Evolutionary conservation across 2,329 filamentous ascomycete species (phyloP).

Genomic region (Orbilia oligospora): DNA sequence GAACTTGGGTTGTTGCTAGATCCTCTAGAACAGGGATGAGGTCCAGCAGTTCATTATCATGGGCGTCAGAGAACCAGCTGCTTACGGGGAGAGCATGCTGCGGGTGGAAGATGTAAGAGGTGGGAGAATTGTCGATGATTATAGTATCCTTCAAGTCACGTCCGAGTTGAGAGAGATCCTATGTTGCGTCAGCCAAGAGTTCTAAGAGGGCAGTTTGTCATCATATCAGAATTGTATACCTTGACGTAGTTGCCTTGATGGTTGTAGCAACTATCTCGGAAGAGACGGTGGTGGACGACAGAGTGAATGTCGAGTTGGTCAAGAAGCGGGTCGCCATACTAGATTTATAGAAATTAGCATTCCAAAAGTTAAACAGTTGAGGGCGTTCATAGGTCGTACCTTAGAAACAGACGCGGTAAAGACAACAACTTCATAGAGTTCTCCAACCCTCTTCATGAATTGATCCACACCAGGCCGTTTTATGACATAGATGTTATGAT

Average conservation of each 20-base stretch:
- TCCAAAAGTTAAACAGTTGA: constrained; percentile 49
- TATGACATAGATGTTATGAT: constrained; percentile 99
- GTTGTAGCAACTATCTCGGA: constrained; percentile 99
- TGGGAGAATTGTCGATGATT: constrained; percentile 99
- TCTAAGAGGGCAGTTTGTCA: not conserved
- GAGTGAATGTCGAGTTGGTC: constrained; percentile 98
- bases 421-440: constrained; percentile 97
- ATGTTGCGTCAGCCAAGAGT: constrained; percentile 37
- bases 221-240: constrained; percentile 66
- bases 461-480: constrained; percentile 98
- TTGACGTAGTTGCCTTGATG: constrained; percentile 99
- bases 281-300: constrained; percentile 94
- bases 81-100: constrained; percentile 99
- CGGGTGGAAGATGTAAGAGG: constrained; percentile 99
- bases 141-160: constrained; percentile 97
- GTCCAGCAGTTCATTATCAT: constrained; percentile 98
- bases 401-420: constrained; percentile 99
- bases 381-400: constrained; percentile 70
- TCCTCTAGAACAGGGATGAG: constrained; percentile 98
- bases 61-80: constrained; percentile 99
- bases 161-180: constrained; percentile 95
- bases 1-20: constrained; percentile 86
- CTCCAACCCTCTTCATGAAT: constrained; percentile 98
- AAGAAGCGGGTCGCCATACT: constrained; percentile 96
- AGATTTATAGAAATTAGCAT: constrained; percentile 29